phyloP scores from a whole-genome alignment of 768 basidiomycete species.

The Coprinopsis strossmayeri region DNA sequence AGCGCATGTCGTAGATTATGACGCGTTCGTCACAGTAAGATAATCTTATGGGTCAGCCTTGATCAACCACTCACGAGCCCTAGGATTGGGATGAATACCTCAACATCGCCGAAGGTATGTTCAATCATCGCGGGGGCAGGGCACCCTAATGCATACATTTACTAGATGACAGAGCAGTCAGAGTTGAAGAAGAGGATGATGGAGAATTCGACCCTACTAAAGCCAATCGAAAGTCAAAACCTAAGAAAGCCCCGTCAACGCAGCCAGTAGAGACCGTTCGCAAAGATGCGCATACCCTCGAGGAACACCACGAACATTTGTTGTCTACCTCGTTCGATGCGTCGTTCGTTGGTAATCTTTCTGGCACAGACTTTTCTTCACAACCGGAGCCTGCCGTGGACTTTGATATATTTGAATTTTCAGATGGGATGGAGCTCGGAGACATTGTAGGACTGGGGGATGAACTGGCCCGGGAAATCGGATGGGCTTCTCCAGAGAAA shows the following conservation, averaged over 20 bases:
- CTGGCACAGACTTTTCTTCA: conserved; percentile 43
- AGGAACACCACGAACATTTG: conserved; percentile 64
- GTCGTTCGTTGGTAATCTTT: conserved; percentile 36
- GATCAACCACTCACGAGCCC: no score
- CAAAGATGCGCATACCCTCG: conserved; percentile 55
- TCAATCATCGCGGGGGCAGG: no score
- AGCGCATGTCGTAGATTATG: conserved; percentile 51
- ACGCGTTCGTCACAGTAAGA: conserved; percentile 55
- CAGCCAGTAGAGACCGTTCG: conserved; percentile 38
- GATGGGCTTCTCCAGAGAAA: conserved; percentile 48
- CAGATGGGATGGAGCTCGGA: conserved; percentile 50
- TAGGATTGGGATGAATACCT: conserved; percentile 66
- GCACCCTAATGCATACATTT: no score
- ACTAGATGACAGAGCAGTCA: no score
- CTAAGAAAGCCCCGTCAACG: conserved; percentile 22
- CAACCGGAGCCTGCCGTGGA: conserved; percentile 41
- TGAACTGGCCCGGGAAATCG: conserved; percentile 70
- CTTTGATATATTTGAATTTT: conserved; percentile 41
- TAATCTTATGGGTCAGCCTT: no score
- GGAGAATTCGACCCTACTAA: conserved; percentile 41
- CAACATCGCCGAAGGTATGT: conserved; percentile 36
- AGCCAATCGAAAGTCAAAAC: conserved; percentile 13
- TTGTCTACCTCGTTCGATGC: conserved; percentile 60
- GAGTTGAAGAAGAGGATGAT: conserved; percentile 32
- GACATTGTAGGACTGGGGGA: conserved; percentile 49